These are phyloP conservation scores for Boletus patriciae DNA, from an alignment of 768 basidiomycete genomes.

Conservation along the genomic window DNA sequence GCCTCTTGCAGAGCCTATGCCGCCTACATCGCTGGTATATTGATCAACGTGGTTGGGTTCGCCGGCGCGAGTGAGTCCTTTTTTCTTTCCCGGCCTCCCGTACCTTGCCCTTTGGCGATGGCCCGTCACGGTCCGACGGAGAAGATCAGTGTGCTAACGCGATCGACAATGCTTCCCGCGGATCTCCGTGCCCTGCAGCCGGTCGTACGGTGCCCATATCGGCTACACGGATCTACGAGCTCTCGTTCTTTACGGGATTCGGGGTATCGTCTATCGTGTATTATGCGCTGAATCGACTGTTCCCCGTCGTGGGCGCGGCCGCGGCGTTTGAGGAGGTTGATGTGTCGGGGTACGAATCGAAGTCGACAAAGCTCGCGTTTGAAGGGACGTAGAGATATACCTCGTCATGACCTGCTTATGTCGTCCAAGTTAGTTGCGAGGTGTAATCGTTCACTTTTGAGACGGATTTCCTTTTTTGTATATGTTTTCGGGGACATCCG, in stretches of 20 bases:
- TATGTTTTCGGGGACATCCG: slow-evolving; percentile 24
- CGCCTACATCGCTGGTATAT: slow-evolving; percentile 70
- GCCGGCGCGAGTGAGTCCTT: slow-evolving; percentile 61
- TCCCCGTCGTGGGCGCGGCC: slow-evolving; percentile 55
- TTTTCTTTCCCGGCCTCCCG: background rate
- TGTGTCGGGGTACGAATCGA: slow-evolving; percentile 35
- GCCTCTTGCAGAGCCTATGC: slow-evolving; percentile 51
- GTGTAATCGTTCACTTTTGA: too few relatives aligned
- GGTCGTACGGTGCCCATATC: slow-evolving; percentile 62
- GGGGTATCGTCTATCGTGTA: slow-evolving; percentile 67
- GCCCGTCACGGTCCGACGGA: background rate
- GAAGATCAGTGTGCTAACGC: background rate
- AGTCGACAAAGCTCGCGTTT: background rate
- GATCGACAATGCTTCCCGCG: background rate
- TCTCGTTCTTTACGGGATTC: slow-evolving; percentile 87
- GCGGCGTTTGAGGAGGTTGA: slow-evolving; percentile 57
- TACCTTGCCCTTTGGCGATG: background rate
- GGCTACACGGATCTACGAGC: slow-evolving; percentile 70
- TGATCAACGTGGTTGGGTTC: slow-evolving; percentile 82
- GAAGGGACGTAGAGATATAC: background rate
- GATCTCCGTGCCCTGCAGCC: slow-evolving; percentile 33
- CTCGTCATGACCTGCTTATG: background rate
- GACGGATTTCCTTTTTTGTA: slow-evolving; percentile 9
- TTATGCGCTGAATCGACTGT: slow-evolving; percentile 54
- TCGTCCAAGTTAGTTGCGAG: background rate